Base-by-base conservation (phyloP, 2,329 filamentous ascomycete genomes). In the Fusarium goolgardi region DNA sequence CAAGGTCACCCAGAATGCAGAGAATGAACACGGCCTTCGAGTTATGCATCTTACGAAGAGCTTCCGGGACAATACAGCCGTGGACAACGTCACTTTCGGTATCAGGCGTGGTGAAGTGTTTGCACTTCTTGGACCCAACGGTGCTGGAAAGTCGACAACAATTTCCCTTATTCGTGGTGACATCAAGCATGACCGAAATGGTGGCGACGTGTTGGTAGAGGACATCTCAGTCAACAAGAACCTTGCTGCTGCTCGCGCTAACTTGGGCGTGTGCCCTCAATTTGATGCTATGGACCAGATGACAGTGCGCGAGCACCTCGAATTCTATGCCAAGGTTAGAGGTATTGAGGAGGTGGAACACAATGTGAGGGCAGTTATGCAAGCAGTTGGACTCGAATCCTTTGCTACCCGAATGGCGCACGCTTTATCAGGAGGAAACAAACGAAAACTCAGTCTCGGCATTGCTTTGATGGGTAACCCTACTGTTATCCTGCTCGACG, bases 401-500 rank as follows among this genome's bases (percentile, higher is more conserved):
- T 97, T 94, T 79, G 82, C 86, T 5, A 83, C 87, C 10, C 87
- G 93, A 27, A 93, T 95, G 85, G 94, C 92, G 0, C 85, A 86
- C 55, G 91, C 91, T 45, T 85, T 97, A 0, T 95, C 91, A 0
- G 94, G 95, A 11, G 95, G 95, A 31, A 97, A 97, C 81, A 96
- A 96, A 81, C 86, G 94, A n/a, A 98, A 97, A 78, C 82, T 98
- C 2, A 93, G 89, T 20, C 85, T 97, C 0, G 94, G 91, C 5
- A 97, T 97, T 56, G 94, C 95, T 0, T 82, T 98, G 2, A 97
- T 97, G 86, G 95, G 94, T 6, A 97, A 97, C 72, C 94, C 94
- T 0, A 88, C 90, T 0, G 94, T 97, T 0, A 82, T 98, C 1
- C 84, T 97, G 0, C 89, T 97, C 3, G 95, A 98, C 74, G 95